Evolutionary conservation across 1,139 yeast genomes (phyloP), one percentile per base, ranked within the genome.

Genomic region (Blastobotrys arbuscula): DNA sequence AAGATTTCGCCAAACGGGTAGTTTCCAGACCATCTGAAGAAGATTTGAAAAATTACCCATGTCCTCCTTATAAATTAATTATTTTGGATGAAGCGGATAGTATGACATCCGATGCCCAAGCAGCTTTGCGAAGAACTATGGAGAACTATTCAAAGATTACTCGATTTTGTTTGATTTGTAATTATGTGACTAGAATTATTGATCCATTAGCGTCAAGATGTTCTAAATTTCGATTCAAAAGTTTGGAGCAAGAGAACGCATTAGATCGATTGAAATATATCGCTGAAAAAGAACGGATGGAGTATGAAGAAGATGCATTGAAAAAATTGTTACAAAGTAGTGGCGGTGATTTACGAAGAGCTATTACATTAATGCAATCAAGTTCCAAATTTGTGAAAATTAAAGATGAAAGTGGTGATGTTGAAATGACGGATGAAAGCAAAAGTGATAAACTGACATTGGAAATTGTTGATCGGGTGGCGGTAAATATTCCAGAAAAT

Each of bases 71-170:
- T 47, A 59, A 58, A 44, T 48, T 59, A 35, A 57, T 59, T 24
- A 59, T 59, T 20, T 50, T 59, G 23, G 62, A 92, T 69, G 98
- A 92, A 67, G 98, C 98, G 0, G 98, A 92, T 65, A 86, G 95
- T 18, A 92, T 92, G 98, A 92, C 98, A n/a, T 80, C 86, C 43
- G 98, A 92, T 66, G 98, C 98, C 0, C 98, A 92, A 65, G 78
- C 92, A 43, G 98, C 98, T 0, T 72, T 92, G 53, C 79, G 98
- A 69, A 78, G 98, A 66, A 92, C 97, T 1, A 92, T 92, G 96
- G 99, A 92, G 65, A 87, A 84, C 6, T 92, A 89, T 67, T 85
- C 97, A 2, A 78, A 78, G 42, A 90, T 90, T 45, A 92, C 98
- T 1, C 74, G 99, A 58, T 92, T 92, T 68, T 90, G 97, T 66